Base-by-base conservation (phyloP, 192 early-diverging fungal species). In the Fimicolochytrium jonesii region DNA sequence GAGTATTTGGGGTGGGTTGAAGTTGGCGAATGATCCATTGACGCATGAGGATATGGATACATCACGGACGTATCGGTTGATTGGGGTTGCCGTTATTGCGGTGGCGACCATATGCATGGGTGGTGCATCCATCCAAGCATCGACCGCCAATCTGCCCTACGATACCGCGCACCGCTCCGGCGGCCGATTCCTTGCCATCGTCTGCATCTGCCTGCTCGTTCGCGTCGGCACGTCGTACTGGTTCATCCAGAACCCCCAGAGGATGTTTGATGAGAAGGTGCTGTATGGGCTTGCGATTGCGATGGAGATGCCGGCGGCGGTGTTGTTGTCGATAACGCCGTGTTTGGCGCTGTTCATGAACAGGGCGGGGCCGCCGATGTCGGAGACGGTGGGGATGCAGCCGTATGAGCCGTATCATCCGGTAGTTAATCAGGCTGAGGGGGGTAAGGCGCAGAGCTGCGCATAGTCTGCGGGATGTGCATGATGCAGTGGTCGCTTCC, bases 251-350 rank as follows among this genome's bases (percentile, higher is more conserved):
- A 29, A 29, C 23, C n/a, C 55, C 22, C 17, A 18, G 33, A 42
- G 29, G 39, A 56, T 56, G 34, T 18, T 29, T 20, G 55, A 56
- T 20, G 55, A 56, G 1, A 29, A 3, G 6, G 4, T 15, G 33
- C 39, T 56, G 33, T 56, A 56, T 23, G 55, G 55, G 6, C 36
- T 56, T 4, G 33, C 35, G 20, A 42, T 56, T 29, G 55, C 55
- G n/a, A 31, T 35, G 9, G 55, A 56, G 22, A 9, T 56, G 23
- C 55, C 55, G 10, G 55, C 39, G 13, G n/a, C 39, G 55, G 10
- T 56, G 0, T 29, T 56, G 23, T 29, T 56, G 34, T 56, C 33
- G 3, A 11, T 56, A 0, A 17, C 55, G 20, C 55, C 28, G 20
- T 56, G n/a, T n/a, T n/a, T n/a, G n/a, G n/a, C n/a, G n/a, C n/a